Base-by-base conservation (phyloP, 495 filamentous ascomycete species). In the Aspergillus sclerotioniger region DNA sequence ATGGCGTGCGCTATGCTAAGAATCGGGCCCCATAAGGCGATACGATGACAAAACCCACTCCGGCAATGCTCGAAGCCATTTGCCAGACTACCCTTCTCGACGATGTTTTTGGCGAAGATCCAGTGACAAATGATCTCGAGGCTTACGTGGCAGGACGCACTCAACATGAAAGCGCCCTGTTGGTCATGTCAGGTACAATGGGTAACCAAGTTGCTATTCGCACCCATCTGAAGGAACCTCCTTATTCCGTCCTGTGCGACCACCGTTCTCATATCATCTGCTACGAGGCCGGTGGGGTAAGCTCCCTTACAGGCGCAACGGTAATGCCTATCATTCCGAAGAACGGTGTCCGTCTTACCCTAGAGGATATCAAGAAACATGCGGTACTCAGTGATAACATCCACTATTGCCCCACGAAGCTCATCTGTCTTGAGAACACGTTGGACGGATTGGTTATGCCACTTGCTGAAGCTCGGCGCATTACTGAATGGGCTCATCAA, bases 151-250 rank as follows among this genome's bases (percentile, higher is more conserved):
- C 90, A 28, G 68, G 76, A 29, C 78, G 92, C 5, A 85, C 90
- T 3, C 81, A 81, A 60, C 90, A 94, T 66, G 84, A 89, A 56
- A 85, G 84, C 31, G 86, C 82, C 1, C 54, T 77, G 28, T 83
- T 96, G 44, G 91, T 96, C 20, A 76, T 94, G 49, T 92, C 88
- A 0, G 93, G 93, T 4, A 96, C 93, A 16, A 95, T 96, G 90
- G 93, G 77, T 2, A 83, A 83, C 63, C 80, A 82, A 59, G 66
- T 83, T 5, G 68, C 75, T 6, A 69, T 81, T 37, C 76, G 80
- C 10, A 72, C 77, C 4, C 76, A 79, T 60, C 64, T 83, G 8
- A 51, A 59, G 17, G 72, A 77, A 53, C 81, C 81, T n/a, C 81
- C 81, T 3, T 75, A 82, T 60, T 66, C 74, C 15, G 68, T 83